These are phyloP conservation scores for Nepenthes mirabilis DNA, from an alignment of 148 eudicot genomes.

Conservation along the genomic window DNA sequence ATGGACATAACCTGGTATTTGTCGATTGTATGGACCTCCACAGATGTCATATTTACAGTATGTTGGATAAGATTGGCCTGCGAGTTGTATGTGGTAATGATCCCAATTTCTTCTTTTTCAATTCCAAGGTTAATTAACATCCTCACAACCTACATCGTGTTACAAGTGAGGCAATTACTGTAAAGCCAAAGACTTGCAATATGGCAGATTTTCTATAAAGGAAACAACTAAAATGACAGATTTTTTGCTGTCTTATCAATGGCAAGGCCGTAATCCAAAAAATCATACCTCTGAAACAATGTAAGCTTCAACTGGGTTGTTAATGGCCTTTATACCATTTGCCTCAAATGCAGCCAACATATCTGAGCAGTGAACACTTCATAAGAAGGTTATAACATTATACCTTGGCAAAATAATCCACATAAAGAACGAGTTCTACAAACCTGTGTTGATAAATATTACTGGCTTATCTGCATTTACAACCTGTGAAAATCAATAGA, in stretches of 20 bases:
- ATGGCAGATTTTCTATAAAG: too few species aligned
- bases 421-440: conserved; percentile 10
- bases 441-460: conserved; percentile 90
- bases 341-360: conserved; percentile 68
- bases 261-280: not conserved
- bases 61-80: conserved; percentile 68
- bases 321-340: conserved; percentile 56
- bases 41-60: conserved; percentile 32
- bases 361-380: conserved; percentile 28
- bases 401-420: not conserved
- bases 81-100: conserved; percentile 88
- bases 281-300: conserved; percentile 53
- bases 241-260: too few species aligned
- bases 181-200: not conserved
- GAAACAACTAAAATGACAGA: too few species aligned
- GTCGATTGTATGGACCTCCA: conserved; percentile 93
- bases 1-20: conserved; percentile 67
- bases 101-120: conserved; percentile 59
- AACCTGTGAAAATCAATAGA: conserved; percentile 36
- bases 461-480: conserved; percentile 56
- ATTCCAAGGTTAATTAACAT: conserved; percentile 51
- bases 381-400: not conserved
- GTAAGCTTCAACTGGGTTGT: conserved; percentile 75
- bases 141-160: conserved; percentile 34
- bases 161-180: not conserved